phyloP scores from a whole-genome alignment of 208 protist species.

The Acanthamoeba healyi region DNA sequence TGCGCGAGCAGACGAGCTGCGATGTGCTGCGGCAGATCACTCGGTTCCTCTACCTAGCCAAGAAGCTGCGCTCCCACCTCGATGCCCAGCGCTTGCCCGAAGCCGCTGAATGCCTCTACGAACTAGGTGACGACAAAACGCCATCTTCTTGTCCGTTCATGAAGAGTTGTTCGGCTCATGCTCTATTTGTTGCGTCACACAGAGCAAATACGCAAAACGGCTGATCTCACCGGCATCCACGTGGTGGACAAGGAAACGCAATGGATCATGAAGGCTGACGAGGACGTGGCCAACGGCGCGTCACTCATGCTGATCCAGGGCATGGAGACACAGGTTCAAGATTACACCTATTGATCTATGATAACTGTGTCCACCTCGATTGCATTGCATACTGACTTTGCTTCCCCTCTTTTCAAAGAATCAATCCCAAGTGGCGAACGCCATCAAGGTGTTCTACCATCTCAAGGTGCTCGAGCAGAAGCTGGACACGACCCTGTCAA shows the following conservation, averaged over 20 bases:
- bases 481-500: slow-evolving; percentile 40
- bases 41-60: slow-evolving; percentile 76
- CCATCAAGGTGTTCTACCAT: slow-evolving; percentile 82
- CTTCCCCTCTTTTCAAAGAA: slow-evolving; percentile 41
- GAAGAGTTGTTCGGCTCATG: too few species aligned
- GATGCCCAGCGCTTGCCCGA: slow-evolving; percentile 79
- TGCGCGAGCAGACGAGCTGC: slow-evolving; percentile 73
- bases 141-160: not conserved
- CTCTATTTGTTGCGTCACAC: slow-evolving; percentile 29
- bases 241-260: slow-evolving; percentile 78
- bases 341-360: too few species aligned
- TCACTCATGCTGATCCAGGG: slow-evolving; percentile 78
- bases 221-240: slow-evolving; percentile 75
- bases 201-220: slow-evolving; percentile 75
- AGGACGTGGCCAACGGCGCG: slow-evolving; percentile 78
- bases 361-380: too few species aligned
- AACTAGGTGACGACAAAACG: slow-evolving; percentile 74
- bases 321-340: slow-evolving; percentile 79
- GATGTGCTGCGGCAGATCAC: slow-evolving; percentile 79
- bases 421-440: slow-evolving; percentile 77
- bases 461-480: slow-evolving; percentile 72
- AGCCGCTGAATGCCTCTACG: slow-evolving; percentile 80
- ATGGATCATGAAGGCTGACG: slow-evolving; percentile 79
- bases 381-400: not conserved
- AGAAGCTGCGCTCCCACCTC: slow-evolving; percentile 80